Base-by-base conservation (phyloP, 305 asterid genomes). In the Solanum aculeatissimum region DNA sequence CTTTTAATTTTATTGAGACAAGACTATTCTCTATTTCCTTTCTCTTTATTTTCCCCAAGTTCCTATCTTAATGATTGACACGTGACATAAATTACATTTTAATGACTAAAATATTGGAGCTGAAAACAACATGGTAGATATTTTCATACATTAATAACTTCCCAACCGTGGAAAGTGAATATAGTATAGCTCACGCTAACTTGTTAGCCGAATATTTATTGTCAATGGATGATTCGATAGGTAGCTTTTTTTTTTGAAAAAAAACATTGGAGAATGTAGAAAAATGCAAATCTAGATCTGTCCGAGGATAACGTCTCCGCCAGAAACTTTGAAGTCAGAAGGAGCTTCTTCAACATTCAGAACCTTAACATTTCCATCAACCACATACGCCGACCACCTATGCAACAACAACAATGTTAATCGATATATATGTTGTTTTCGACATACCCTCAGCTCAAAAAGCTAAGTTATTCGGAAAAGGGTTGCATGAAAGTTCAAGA, bases 331-430 rank as follows among this genome's bases (percentile, higher is more conserved):
- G 84, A 94, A 89, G 18, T 96, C 97, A 2, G 98, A 92, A 8
- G 98, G 98, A 9, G 93, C 95, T 82, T 91, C 88, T 86, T 95
- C 99, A 89, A 96, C 91, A 58, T 96, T 94, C 42, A 96, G 88
- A 86, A 74, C 97, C 89, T 96, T 92, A 53, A 96, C 89, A 87
- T 91, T 92, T 47, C 99, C 99, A 77, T 96, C 95, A 11, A 87
- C 98, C 66, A 94, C 95, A 71, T 89, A 96, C 9, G 99, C 99
- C 1, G 99, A 96, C 98, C 99, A 94, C 92, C 98, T 96, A 88
- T 81, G 47, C 27, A 86, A 19, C 21, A 82, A 80, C 38, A 35
- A 35, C 40, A 35, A 35, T 35, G 7, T 35, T 35, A 35, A 35
- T 35, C 40, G 38, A 35, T 60, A 58, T 16, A 58, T 0, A 21